phyloP scores from a whole-genome alignment of 2,329 filamentous ascomycete genomes.

The Rhinocladiella similis region DNA sequence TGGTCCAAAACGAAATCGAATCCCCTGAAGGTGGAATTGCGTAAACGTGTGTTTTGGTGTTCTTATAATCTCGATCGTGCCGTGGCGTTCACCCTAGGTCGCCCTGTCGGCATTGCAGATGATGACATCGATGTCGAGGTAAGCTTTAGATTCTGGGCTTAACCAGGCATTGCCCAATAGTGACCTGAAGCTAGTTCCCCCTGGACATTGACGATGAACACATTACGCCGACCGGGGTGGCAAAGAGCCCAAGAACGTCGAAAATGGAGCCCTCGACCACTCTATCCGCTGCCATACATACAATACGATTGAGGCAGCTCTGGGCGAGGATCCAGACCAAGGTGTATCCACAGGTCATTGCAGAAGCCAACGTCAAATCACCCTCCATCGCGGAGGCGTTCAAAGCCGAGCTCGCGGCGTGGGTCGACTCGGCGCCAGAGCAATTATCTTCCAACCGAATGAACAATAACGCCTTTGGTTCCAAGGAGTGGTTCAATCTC shows the following conservation, averaged over 20 bases:
- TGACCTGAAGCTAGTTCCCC: too few relatives aligned
- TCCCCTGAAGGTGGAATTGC: conserved; percentile 40
- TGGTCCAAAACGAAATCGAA: conserved; percentile 20
- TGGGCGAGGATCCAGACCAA: too few relatives aligned
- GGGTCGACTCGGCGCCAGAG: conserved; percentile 28
- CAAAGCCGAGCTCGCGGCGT: too few relatives aligned
- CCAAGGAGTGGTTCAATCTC: conserved; percentile 43
- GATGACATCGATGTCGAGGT: conserved; percentile 42
- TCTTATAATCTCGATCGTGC: conserved; percentile 45
- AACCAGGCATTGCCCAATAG: not conserved
- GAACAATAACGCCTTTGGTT: too few relatives aligned
- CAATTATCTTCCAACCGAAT: too few relatives aligned
- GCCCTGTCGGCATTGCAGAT: conserved; percentile 43
- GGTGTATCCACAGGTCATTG: too few relatives aligned
- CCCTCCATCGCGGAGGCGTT: too few relatives aligned
- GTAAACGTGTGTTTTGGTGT: conserved; percentile 46
- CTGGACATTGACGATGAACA: conserved; percentile 13
- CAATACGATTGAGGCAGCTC: conserved; percentile 30
- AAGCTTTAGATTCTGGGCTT: not conserved
- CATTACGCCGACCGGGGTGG: conserved; percentile 3
- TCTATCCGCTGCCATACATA: conserved; percentile 32
- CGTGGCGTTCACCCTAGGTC: conserved; percentile 41
- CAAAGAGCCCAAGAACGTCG: not conserved
- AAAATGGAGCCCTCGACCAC: conserved; percentile 23
- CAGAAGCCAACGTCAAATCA: too few relatives aligned